Evolutionary conservation across 169 alveolate genomes (phyloP).

Genomic region (Plasmodium cynomolgi): DNA sequence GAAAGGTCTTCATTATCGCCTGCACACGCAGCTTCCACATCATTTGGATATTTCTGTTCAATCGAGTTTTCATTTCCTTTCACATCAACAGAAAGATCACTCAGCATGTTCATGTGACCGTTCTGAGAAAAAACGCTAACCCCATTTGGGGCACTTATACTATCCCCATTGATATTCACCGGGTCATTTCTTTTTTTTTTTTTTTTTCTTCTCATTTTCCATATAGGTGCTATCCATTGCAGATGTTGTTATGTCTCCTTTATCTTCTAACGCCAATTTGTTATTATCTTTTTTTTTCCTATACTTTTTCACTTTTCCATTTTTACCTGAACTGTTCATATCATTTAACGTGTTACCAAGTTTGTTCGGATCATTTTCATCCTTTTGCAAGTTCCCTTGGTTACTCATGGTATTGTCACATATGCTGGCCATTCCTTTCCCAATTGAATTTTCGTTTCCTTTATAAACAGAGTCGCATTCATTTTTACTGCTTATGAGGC

Average conservation of each 20-base stretch:
- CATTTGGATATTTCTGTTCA: background rate
- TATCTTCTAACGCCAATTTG: background rate
- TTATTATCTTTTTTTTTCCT: conserved; percentile 18
- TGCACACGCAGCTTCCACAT: background rate
- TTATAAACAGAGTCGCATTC: background rate
- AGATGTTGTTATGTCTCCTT: background rate
- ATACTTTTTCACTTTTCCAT: conserved; percentile 4
- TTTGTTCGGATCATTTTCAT: background rate
- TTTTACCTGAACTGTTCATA: conserved; percentile 1
- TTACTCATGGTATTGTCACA: background rate
- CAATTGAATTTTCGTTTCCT: background rate
- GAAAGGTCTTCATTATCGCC: background rate
- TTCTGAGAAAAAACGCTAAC: background rate
- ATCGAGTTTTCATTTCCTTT: background rate
- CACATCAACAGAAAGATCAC: background rate
- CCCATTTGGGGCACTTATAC: background rate
- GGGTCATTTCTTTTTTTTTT: background rate
- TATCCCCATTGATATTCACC: background rate
- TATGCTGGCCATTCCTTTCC: background rate
- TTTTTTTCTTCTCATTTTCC: background rate
- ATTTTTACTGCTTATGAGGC: background rate
- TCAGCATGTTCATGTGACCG: background rate
- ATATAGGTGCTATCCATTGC: background rate
- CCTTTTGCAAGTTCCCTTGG: background rate
- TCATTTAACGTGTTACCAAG: background rate